Evolutionary conservation across 139 green algal species (phyloP).

Genomic region (Asterochloris erici): DNA sequence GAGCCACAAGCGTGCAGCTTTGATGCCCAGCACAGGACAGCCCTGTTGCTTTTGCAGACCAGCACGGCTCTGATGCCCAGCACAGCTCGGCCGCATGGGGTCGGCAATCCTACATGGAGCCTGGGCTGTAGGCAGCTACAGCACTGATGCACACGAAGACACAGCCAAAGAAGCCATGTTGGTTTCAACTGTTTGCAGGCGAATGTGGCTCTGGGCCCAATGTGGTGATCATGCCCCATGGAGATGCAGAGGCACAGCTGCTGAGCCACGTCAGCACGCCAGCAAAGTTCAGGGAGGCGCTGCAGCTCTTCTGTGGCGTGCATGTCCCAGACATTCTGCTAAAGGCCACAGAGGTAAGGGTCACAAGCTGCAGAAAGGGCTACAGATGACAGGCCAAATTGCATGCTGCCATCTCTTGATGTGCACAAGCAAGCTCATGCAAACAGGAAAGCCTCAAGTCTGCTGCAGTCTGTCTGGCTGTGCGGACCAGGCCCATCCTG

Average conservation of each 20-base stretch:
- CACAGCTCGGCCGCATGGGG: too few species aligned
- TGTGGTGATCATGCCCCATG: slow-evolving; percentile 42
- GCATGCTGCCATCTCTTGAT: neutral
- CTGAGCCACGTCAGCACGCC: slow-evolving; percentile 1
- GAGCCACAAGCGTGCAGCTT: too few species aligned
- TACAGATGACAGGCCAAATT: neutral
- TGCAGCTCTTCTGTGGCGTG: slow-evolving; percentile 4
- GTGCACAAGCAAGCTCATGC: neutral
- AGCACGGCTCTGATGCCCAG: too few species aligned
- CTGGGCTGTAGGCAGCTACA: too few species aligned
- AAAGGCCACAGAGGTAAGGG: slow-evolving; percentile 13
- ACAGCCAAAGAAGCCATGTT: too few species aligned
- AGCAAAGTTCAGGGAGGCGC: slow-evolving; percentile 2
- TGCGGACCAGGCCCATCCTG: too few species aligned
- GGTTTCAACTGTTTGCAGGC: slow-evolving; percentile 17
- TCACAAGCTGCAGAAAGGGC: neutral
- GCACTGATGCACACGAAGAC: too few species aligned
- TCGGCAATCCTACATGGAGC: too few species aligned
- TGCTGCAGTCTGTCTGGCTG: neutral
- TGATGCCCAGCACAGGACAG: too few species aligned
- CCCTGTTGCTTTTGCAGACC: too few species aligned
- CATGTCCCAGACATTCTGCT: neutral
- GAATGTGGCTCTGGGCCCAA: slow-evolving; percentile 57
- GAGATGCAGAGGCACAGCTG: neutral
- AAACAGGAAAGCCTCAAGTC: neutral